Percentiles rank a stretch among this genome's conserved stretches.
Evolutionary conservation across 1,139 yeast genomes (phyloP).

Genomic region (Taiozyma sp.): DNA sequence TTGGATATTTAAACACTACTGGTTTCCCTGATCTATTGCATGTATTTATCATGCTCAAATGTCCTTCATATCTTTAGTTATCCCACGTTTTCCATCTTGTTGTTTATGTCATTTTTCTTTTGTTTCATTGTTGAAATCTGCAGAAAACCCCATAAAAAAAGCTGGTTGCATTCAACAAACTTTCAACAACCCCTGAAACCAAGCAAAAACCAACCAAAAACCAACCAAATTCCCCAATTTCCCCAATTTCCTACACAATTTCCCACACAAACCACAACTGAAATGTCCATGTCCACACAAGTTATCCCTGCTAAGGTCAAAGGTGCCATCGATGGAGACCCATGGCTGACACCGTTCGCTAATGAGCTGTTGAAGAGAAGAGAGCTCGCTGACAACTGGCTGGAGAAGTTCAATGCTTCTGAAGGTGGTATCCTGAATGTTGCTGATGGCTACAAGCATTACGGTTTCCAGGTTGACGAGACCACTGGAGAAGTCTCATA

Average conservation of each 20-base stretch:
- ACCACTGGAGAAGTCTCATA: conserved; percentile 50
- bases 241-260: too few species aligned
- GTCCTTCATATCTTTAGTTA: background rate
- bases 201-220: background rate
- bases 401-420: conserved; percentile 36
- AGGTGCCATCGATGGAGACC: conserved; percentile 68
- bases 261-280: background rate
- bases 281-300: background rate
- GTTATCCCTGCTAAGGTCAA: conserved; percentile 30
- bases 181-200: background rate
- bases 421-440: conserved; percentile 35
- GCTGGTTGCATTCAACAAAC: background rate
- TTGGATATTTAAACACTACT: background rate
- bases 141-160: background rate
- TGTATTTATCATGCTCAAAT: background rate
- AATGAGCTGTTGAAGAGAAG: conserved; percentile 51
- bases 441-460: conserved; percentile 51
- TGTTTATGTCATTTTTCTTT: background rate
- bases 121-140: background rate
- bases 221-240: too few species aligned
- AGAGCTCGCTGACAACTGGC: conserved; percentile 53
- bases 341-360: conserved; percentile 83
- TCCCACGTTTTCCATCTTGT: background rate
- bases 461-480: conserved; percentile 68
- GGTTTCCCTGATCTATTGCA: too few species aligned